These are phyloP conservation scores for Guadua angustifolia DNA, from an alignment of 176 grass and related monocot species.

Conservation along the genomic window DNA sequence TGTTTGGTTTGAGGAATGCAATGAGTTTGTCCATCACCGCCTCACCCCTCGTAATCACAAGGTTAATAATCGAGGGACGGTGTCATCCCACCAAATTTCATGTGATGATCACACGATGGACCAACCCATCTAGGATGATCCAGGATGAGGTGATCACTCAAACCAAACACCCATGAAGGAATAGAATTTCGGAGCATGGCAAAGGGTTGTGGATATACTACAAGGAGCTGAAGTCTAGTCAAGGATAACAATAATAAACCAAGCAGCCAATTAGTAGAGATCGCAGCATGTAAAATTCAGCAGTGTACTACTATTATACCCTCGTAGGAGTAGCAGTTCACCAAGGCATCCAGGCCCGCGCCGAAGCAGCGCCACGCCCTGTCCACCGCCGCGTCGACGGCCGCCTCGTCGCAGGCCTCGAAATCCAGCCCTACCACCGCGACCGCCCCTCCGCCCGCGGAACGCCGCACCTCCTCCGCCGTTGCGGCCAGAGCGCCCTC, in stretches of 20 bases:
- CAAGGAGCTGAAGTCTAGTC: not conserved
- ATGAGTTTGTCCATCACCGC: too few species aligned
- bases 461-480: conserved; percentile 39
- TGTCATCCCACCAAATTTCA: too few species aligned
- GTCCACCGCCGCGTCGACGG: conserved; percentile 61
- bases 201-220: not conserved
- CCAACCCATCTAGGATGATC: too few species aligned
- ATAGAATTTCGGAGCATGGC: not conserved
- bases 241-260: not conserved
- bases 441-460: conserved; percentile 23
- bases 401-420: conserved; percentile 57
- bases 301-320: conserved; percentile 35
- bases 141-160: too few species aligned
- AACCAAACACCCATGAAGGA: too few species aligned
- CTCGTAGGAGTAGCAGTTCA: conserved; percentile 76
- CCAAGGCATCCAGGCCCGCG: conserved; percentile 62
- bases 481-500: conserved; percentile 49
- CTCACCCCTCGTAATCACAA: too few species aligned
- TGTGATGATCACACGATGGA: too few species aligned
- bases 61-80: too few species aligned
- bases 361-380: conserved; percentile 61
- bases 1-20: too few species aligned
- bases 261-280: not conserved
- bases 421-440: conserved; percentile 66
- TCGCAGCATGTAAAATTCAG: too few species aligned